Base-by-base conservation (phyloP, 2,329 filamentous ascomycete genomes). In the Ophiosphaerella narmari region DNA sequence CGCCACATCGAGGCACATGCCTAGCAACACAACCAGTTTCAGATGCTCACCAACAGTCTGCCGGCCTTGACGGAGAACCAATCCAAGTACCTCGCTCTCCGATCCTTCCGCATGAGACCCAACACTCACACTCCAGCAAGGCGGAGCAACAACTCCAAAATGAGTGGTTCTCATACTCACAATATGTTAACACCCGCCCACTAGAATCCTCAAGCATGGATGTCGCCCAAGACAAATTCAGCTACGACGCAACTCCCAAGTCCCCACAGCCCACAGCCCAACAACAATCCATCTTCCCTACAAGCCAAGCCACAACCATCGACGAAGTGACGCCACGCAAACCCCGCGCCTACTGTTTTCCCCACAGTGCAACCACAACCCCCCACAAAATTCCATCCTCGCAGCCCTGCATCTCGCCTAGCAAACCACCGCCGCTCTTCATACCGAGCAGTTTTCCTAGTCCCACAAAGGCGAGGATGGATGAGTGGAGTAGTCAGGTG, bases 401-500 rank as follows among this genome's bases (percentile, higher is more conserved):
- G 4, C 60, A 60, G 24, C 50, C 53, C 8, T 44, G 54, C 14
- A 40, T 60, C 11, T 66, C 65, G 2, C 65, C 68, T 7, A 50
- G 50, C 5, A 61, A 59, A 36, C 68, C 67, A 3, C 67, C 68
- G 6, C 57, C 67, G 4, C 46, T 72, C 5, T 57, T 71, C 21
- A 72, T 72, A 39, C 70, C 70, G 2, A 66, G 61, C 5, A 72
- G 68, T 50, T 69, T 70, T 36, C 68, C 67, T 0, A 72, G 66
- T 38, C 68, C 67, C 1, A 53, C 60, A 2, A 62, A 55, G 33
- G 41, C 49, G 1, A 48, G 45, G 3, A 44, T 53, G 43, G 62
- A 59, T 13, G 59, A 52, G 0, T 68, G 64, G 64, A 65, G 62
- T 54, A 70, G 67, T 50, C 66, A 63, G 1, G 29, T 66, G 6